Base-by-base conservation (phyloP, 768 basidiomycete genomes). In the Asterophora lycoperdoides region DNA sequence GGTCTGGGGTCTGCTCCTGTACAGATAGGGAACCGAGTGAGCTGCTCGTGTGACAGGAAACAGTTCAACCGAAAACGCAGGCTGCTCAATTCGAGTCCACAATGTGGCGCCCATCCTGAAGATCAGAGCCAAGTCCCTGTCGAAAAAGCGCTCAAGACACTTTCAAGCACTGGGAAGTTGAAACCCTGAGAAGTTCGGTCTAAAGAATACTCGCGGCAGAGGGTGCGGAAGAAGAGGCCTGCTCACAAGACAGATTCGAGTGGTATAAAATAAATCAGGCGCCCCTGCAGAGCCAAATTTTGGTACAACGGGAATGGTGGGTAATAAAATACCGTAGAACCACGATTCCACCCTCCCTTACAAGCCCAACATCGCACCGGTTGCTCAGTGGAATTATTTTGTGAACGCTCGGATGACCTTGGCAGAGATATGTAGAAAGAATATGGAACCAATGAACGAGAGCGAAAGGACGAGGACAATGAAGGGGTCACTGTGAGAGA, bases 371-470 rank as follows among this genome's bases (percentile, higher is more conserved):
- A 20, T 19, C 34, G 28, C 48, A 45, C 40, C 29, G 41, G 37
- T 9, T 39, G 33, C n/a, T n/a, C n/a, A n/a, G 41, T 35, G 51
- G 23, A 26, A 56, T 71, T 77, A 93, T 68, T 91, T 93, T 56
- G 89, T 86, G 69, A 95, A 91, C 39, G 83, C 81, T 54, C 89
- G 84, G 67, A 95, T 90, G 66, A 95, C 76, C 74, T 95, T 95
- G 58, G 93, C 92, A 37, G 91, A 87, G 66, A 96, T 95, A 68
- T 97, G 94, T 35, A 96, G 86, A 85, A 95, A 96, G 83, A 97
- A 96, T 65, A 96, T 95, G 49, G 93, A 95, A 33, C 86, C 93
- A 71, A 97, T 96, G 78, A 97, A 97, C 15, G 90, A 90, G 45
- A 97, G 81, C 30, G 94, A 95, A 15, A 97, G 83, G 59, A 97